phyloP scores from a whole-genome alignment of 2,329 filamentous ascomycete species.

The Talaromyces sp. region DNA sequence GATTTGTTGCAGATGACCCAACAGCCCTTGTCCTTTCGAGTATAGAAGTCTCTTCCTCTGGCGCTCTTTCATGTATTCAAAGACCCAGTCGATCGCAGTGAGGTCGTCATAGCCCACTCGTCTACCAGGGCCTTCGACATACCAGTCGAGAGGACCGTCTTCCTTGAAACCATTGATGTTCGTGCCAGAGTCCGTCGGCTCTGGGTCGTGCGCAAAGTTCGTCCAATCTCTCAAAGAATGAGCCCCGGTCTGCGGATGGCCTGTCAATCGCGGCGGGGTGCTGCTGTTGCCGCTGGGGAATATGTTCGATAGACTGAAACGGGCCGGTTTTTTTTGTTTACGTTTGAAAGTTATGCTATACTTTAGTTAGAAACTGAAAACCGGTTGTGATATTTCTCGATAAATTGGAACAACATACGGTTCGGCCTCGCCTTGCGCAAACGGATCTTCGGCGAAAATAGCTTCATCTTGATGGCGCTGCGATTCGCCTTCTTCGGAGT shows the following conservation, averaged over 20 bases:
- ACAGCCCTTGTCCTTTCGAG: constrained; percentile 62
- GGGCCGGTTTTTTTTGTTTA: constrained; percentile 36
- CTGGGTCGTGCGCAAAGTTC: constrained; percentile 10
- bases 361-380: background rate
- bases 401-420: constrained; percentile 24
- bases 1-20: constrained; percentile 68
- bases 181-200: constrained; percentile 14
- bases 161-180: constrained; percentile 34
- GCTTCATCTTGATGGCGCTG: constrained; percentile 18
- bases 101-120: constrained; percentile 93
- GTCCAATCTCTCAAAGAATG: constrained; percentile 23
- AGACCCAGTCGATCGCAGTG: constrained; percentile 99
- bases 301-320: constrained; percentile 37
- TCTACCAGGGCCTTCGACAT: constrained; percentile 79
- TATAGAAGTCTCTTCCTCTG: constrained; percentile 76
- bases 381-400: background rate
- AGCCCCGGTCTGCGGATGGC: constrained; percentile 22
- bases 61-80: constrained; percentile 94
- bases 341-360: constrained; percentile 40
- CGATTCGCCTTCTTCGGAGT: constrained; percentile 19
- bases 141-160: constrained; percentile 64
- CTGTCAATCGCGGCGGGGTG: constrained; percentile 19
- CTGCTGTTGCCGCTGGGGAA: constrained; percentile 28
- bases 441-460: constrained; percentile 21
- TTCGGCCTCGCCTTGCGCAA: constrained; percentile 28